Evolutionary conservation across 2,329 filamentous ascomycete species (phyloP), one percentile per base, ranked within the genome.

Genomic region (Phyllosticta ampelicida): DNA sequence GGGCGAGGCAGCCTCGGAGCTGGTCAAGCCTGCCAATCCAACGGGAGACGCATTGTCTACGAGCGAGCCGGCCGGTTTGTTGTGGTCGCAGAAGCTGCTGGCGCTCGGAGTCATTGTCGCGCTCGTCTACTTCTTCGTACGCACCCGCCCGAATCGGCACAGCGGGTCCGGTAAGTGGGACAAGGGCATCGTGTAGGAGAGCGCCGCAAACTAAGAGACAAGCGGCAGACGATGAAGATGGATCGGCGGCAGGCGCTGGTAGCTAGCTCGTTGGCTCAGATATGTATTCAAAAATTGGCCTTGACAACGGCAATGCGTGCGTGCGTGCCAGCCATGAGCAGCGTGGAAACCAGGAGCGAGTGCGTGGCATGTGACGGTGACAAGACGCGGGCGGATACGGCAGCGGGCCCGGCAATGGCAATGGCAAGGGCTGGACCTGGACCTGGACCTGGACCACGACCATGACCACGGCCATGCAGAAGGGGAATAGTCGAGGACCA

Each of bases 61-160:
- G 28, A 44, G 56, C 30, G 60, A 61, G 53, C 49, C 53, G 29
- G 65, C 71, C 56, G 76, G 75, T 29, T 65, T 79, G 56, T 75
- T 73, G 56, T 62, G 71, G 60, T 63, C 68, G 36, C 70, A 73
- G 62, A 80, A 79, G 71, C 58, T 78, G 36, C 71, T 75, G 60
- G 67, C 77, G 61, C 61, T 77, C 53, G 73, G 67, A 26, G 68
- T 72, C 51, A 71, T 80, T 59, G 65, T 78, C 59, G 71, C 68
- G 44, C 66, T 73, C 52, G 76, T 75, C 58, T 66, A 67, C 53
- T 61, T 73, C 53, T 75, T 75, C 62, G 57, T 76, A 59, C 71
- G 67, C 61, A 71, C 69, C 51, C 67, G 71, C 18, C 51, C 51
- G 51, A 30, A 19, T 10, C 51, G 26, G 51, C 11, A 19, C 18